These are phyloP conservation scores for Chlorella sp. DNA, from an alignment of 139 green algal species.

Conservation along the genomic window DNA sequence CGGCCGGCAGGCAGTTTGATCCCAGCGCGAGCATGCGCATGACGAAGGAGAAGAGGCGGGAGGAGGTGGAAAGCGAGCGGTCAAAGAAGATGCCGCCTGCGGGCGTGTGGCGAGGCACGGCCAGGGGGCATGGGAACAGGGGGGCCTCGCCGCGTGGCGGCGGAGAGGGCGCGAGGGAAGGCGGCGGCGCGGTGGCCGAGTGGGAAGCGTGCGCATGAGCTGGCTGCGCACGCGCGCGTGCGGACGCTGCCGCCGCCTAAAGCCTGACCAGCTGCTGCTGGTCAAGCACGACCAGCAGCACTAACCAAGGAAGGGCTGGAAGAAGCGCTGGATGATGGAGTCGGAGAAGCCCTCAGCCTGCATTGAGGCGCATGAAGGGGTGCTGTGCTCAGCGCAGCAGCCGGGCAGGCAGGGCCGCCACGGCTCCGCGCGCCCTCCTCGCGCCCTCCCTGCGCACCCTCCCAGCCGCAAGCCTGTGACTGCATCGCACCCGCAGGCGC, in stretches of 20 bases:
- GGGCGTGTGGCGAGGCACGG: too few relatives aligned
- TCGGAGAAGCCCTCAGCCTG: constrained; percentile 84
- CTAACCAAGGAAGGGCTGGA: constrained; percentile 96
- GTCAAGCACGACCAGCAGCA: too few relatives aligned
- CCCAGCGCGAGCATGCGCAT: constrained; percentile 91
- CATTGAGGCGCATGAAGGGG: neutral
- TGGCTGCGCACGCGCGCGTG: too few relatives aligned
- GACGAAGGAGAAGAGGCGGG: constrained; percentile 93
- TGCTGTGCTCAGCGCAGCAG: neutral
- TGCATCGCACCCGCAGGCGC: neutral
- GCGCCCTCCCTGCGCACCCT: neutral
- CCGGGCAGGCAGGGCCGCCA: too few relatives aligned
- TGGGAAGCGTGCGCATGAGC: too few relatives aligned
- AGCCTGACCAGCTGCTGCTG: too few relatives aligned
- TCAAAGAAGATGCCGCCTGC: constrained; percentile 99
- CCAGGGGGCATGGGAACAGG: too few relatives aligned
- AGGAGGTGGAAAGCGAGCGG: constrained; percentile 72
- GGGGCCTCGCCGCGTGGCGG: too few relatives aligned
- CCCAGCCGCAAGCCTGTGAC: neutral
- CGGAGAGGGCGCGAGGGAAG: too few relatives aligned
- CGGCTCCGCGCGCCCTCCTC: neutral
- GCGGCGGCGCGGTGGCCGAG: too few relatives aligned
- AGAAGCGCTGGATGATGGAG: constrained; percentile 92
- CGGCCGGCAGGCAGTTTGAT: constrained; percentile 94
- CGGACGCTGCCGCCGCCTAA: too few relatives aligned